phyloP scores from a whole-genome alignment of 306 rosid genomes.

The Mimosa bimucronata region DNA sequence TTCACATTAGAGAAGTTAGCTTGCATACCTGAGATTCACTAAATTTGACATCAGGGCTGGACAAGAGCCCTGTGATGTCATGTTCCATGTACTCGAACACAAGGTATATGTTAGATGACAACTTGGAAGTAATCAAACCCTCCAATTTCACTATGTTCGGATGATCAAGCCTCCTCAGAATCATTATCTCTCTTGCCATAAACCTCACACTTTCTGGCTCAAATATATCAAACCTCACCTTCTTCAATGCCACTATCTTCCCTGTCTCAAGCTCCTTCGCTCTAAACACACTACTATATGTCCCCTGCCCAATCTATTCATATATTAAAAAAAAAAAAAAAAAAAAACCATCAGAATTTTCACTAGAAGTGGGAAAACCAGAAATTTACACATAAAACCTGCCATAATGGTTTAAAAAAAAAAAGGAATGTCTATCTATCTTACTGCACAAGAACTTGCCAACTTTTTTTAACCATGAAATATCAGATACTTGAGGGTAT shows the following conservation, averaged over 20 bases:
- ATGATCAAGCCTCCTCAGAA: constrained; percentile 95
- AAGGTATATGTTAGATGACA: constrained; percentile 89
- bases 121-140: constrained; percentile 88
- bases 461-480: not conserved
- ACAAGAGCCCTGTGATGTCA: constrained; percentile 90
- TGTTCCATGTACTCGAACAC: constrained; percentile 99
- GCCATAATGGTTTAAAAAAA: not conserved
- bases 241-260: constrained; percentile 92
- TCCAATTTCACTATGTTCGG: constrained; percentile 86
- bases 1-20: not conserved
- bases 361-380: constrained; percentile 12
- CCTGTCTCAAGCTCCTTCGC: constrained; percentile 88
- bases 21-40: constrained; percentile 93
- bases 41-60: constrained; percentile 86
- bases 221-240: constrained; percentile 95
- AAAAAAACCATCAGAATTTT: constrained; percentile 6
- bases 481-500: not conserved
- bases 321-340: not conserved
- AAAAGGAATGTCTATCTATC: no score
- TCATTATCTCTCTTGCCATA: constrained; percentile 93
- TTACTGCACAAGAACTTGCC: not conserved
- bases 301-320: constrained; percentile 95
- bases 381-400: not conserved
- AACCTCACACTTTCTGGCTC: constrained; percentile 98
- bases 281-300: constrained; percentile 92